Evolutionary conservation across 2,329 filamentous ascomycete genomes (phyloP).

Genomic region (Lojkania enalia): DNA sequence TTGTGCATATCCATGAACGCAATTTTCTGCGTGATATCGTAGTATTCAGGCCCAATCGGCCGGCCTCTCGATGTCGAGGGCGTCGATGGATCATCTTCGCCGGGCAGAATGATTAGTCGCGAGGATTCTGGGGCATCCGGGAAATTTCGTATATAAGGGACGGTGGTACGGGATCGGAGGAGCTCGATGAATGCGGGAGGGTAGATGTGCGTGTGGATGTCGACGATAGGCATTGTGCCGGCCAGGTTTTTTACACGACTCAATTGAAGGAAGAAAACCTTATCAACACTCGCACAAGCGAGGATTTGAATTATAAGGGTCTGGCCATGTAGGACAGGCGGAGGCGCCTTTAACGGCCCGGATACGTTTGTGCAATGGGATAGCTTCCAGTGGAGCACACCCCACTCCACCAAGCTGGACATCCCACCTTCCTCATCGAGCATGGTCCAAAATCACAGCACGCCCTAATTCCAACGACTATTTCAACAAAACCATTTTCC

Average conservation of each 20-base stretch:
- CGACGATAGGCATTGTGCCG: constrained; percentile 52
- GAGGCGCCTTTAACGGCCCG: too few species aligned
- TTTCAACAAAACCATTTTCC: too few species aligned
- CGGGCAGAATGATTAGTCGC: constrained; percentile 68
- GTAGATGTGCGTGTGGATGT: constrained; percentile 67
- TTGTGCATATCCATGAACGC: constrained; percentile 84
- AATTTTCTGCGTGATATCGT: constrained; percentile 76
- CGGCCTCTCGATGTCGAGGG: constrained; percentile 66
- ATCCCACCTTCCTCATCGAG: constrained; percentile 39
- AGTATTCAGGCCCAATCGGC: constrained; percentile 82
- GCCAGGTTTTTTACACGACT: neutral
- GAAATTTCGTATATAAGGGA: constrained; percentile 73
- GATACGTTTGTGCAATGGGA: too few species aligned
- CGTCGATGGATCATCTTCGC: constrained; percentile 58
- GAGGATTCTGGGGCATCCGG: constrained; percentile 56
- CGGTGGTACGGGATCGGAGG: constrained; percentile 59
- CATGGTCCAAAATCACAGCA: constrained; percentile 1
- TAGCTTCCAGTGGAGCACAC: too few species aligned
- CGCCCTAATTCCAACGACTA: too few species aligned
- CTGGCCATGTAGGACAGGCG: too few species aligned
- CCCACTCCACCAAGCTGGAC: constrained; percentile 27
- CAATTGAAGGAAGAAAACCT: constrained; percentile 6
- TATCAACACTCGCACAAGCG: constrained; percentile 20
- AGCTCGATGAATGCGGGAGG: constrained; percentile 63
- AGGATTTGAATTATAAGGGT: too few species aligned